Percentiles rank a stretch among this genome's conserved stretches.
These are phyloP conservation scores for Mucor saturninus DNA, from an alignment of 371 early-diverging fungal species.

Conservation along the genomic window DNA sequence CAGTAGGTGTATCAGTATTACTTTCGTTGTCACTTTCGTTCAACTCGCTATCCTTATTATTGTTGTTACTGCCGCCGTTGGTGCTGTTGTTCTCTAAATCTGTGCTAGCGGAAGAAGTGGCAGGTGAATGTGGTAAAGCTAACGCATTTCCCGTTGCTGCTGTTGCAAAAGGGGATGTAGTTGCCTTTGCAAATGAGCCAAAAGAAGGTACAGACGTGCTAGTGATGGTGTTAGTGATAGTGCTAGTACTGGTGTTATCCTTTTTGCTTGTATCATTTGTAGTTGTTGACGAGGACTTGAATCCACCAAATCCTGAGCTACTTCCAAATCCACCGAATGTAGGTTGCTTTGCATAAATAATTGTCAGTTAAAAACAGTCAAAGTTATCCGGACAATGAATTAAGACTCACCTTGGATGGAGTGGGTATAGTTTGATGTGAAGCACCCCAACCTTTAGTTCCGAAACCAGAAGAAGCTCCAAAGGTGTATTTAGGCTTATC, in stretches of 20 bases:
- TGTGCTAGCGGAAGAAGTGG: constrained; percentile 8
- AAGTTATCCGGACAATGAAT: too few relatives aligned
- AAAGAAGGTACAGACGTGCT: constrained; percentile 29
- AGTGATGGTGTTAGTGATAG: too few relatives aligned
- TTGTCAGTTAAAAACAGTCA: neutral
- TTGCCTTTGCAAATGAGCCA: constrained; percentile 46
- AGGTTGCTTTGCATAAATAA: constrained; percentile 3
- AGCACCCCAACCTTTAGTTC: constrained; percentile 48
- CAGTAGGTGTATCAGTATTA: constrained; percentile 7
- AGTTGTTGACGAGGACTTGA: constrained; percentile 10
- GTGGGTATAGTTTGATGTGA: constrained; percentile 36
- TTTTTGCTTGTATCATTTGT: constrained; percentile 11
- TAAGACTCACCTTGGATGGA: constrained; percentile 34
- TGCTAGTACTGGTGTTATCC: neutral
- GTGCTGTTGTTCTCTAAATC: neutral
- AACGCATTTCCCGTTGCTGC: constrained; percentile 37
- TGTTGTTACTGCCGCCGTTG: neutral
- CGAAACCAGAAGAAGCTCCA: constrained; percentile 55
- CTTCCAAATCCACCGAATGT: constrained; percentile 39
- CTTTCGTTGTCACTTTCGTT: constrained; percentile 11
- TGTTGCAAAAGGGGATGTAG: constrained; percentile 46
- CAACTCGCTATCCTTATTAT: neutral
- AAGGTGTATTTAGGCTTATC: constrained; percentile 50
- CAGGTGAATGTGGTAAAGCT: constrained; percentile 9
- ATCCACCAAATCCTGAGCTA: constrained; percentile 28